Base-by-base conservation (phyloP, 805 yeast species). In the Candida nonsorbophila region DNA sequence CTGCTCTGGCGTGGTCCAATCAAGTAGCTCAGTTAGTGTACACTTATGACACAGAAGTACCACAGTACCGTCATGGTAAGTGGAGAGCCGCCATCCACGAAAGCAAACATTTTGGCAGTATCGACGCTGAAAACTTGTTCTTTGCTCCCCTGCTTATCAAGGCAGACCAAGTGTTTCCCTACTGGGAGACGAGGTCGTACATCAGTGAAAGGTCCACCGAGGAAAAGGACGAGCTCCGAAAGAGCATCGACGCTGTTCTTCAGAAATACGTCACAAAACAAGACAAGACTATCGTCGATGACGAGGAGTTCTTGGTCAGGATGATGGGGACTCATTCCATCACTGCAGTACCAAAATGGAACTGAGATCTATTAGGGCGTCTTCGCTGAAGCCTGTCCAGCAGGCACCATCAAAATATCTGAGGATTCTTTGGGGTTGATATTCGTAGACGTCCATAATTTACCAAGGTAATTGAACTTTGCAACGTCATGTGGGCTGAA, bases 181-280 rank as follows among this genome's bases (percentile, higher is more conserved):
- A 69, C 40, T 75, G 80, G 80, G 55, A 58, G 33, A 66, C 78
- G 0, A 56, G 79, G 37, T 67, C 77, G 27, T 77, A 69, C 41
- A 67, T 77, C 28, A 74, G 80, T 1, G 54, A 56, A 3, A 42
- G 72, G 26, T 35, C 57, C 3, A 65, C 55, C 0, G 53, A 37
- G 2, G 63, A 71, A 41, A 58, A 60, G 43, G 27, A 28, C 2
- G 38, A 41, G 12, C 34, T 70, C 21, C 51, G 58, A 31, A 20
- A 39, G 2, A 34, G 53, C 10, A 42, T 71, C 6, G 54, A 66
- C 2, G 38, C 38, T 4, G 32, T 61, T 8, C 27, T 64, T 7
- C 47, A 41, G 1, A 33, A 47, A 4, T 29, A 32, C 21, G 51
- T 45, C 15, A 32, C 22, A 4, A 41, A 37, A 3, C 22, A 33